Evolutionary conservation across 352 stramenopile species (phyloP), one percentile per base, ranked within the genome.

Genomic region (Globisporangium uncinulatum): DNA sequence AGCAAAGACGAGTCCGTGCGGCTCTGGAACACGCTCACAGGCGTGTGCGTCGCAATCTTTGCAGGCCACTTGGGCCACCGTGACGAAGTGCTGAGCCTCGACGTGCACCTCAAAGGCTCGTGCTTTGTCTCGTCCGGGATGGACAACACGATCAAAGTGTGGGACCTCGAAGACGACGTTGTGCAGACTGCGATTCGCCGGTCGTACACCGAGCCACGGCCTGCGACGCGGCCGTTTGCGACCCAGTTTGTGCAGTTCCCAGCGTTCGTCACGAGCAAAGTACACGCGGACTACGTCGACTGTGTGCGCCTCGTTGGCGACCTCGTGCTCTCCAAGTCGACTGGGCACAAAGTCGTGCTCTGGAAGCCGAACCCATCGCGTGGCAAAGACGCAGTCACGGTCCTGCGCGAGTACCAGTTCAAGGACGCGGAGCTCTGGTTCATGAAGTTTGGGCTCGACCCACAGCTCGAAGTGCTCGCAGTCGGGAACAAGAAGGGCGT

Each of bases 141-240:
- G 79, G 94, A 98, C 71, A 97, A 96, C 63, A 96, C 75, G 7
- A 76, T 98, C 54, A 97, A 97, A 60, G 71, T 98, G n/a, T 98
- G 94, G 94, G 83, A 91, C 57, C 76, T 97, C 19, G 80, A 93
- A 48, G 74, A 84, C 39, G 66, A 79, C 14, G 70, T 73, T 2
- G 74, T 96, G 54, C 72, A 87, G 56, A 76, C 58, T n/a, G 86
- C 84, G 6, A 91, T 95, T 45, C 63, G 68, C 34, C 83, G 84
- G 57, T 89, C 79, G 54, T 92, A 94, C 67, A 87, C 73, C 20
- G 72, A 87, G 45, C 70, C 76, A 21, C 76, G 83, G 2, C 69
- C 80, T 15, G 66, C 72, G 21, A 70, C 81, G 56, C 75, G 82
- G 37, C 75, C 74, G 19, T 96, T 96, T 47, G 71, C 80, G 58